A percentile compares a stretch with the other conserved stretches of the same genome.
Evolutionary conservation across 2,329 filamentous ascomycete genomes (phyloP).

Genomic region (Didymella pinodella): DNA sequence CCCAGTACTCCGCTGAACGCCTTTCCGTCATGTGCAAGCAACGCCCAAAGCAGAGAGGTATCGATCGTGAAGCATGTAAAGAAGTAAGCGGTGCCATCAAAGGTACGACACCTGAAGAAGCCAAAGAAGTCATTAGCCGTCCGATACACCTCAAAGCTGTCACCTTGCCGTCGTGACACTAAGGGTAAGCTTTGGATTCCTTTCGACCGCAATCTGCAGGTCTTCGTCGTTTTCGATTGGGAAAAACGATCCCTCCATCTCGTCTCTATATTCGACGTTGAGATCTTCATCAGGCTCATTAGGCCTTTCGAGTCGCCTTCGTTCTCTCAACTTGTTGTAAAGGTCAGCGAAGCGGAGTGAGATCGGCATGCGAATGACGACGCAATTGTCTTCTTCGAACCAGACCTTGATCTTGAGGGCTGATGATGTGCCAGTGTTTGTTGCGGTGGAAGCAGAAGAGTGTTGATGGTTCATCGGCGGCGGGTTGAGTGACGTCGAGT

Average conservation of each 20-base stretch:
- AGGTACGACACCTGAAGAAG: conserved; percentile 10
- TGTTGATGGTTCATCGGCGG: conserved; percentile 51
- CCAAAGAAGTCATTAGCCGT: not conserved
- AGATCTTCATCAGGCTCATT: conserved; percentile 69
- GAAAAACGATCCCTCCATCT: conserved; percentile 76
- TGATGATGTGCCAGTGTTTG: conserved; percentile 38
- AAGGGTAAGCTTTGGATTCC: conserved; percentile 87
- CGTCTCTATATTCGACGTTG: conserved; percentile 85
- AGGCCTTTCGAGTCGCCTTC: conserved; percentile 72
- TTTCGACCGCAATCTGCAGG: conserved; percentile 77
- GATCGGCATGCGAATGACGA: conserved; percentile 85
- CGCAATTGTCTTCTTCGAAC: conserved; percentile 84
- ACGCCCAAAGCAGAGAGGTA: conserved; percentile 25
- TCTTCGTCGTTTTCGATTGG: conserved; percentile 81
- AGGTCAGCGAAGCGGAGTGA: conserved; percentile 81
- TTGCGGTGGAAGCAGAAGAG: conserved; percentile 42
- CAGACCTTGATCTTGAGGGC: conserved; percentile 91
- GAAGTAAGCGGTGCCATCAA: conserved; percentile 6
- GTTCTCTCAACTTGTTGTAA: conserved; percentile 82
- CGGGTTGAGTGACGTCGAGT: conserved; percentile 42
- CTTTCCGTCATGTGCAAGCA: conserved; percentile 17
- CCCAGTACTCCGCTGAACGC: conserved; percentile 14
- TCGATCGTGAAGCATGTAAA: conserved; percentile 21
- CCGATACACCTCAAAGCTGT: conserved; percentile 4
- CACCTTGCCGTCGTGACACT: conserved; percentile 48